Evolutionary conservation across 2,329 filamentous ascomycete species (phyloP).

Genomic region (Dothideomycetes sp.): DNA sequence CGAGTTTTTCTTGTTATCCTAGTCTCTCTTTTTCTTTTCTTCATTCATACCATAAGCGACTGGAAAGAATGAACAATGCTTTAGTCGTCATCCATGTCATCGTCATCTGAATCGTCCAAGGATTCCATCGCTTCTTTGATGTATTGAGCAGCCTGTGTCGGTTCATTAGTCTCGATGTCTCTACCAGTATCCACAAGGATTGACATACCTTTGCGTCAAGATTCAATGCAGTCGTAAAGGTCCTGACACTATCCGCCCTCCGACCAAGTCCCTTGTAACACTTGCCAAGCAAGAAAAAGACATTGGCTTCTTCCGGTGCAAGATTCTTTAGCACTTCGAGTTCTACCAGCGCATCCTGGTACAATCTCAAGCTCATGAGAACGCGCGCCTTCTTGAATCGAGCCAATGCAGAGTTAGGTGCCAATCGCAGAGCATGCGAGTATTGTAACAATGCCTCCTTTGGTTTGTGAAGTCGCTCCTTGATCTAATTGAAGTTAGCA

Average conservation of each 20-base stretch:
- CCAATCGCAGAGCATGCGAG: constrained; percentile 69
- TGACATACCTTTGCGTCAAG: constrained; percentile 81
- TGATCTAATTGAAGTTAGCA: constrained; percentile 27
- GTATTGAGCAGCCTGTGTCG: constrained; percentile 66
- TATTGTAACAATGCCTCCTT: constrained; percentile 73
- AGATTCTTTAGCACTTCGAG: constrained; percentile 82
- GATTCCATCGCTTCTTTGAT: constrained; percentile 97
- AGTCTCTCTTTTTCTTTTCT: no score
- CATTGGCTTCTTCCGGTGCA: constrained; percentile 88
- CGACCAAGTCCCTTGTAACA: constrained; percentile 52
- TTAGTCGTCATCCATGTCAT: constrained; percentile 48
- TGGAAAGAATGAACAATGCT: no score
- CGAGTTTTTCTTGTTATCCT: no score
- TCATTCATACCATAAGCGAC: no score
- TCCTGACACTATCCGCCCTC: constrained; percentile 69
- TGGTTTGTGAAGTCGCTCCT: constrained; percentile 81
- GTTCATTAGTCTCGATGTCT: constrained; percentile 15
- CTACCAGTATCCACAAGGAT: neutral
- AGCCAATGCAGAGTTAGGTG: constrained; percentile 71
- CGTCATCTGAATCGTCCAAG: constrained; percentile 65
- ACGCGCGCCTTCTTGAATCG: constrained; percentile 89
- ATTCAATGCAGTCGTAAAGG: constrained; percentile 91
- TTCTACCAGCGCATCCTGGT: constrained; percentile 68
- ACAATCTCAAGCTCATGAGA: constrained; percentile 62
- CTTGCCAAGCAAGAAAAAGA: constrained; percentile 88